phyloP scores from a whole-genome alignment of 768 basidiomycete species.

The Russula lepida region DNA sequence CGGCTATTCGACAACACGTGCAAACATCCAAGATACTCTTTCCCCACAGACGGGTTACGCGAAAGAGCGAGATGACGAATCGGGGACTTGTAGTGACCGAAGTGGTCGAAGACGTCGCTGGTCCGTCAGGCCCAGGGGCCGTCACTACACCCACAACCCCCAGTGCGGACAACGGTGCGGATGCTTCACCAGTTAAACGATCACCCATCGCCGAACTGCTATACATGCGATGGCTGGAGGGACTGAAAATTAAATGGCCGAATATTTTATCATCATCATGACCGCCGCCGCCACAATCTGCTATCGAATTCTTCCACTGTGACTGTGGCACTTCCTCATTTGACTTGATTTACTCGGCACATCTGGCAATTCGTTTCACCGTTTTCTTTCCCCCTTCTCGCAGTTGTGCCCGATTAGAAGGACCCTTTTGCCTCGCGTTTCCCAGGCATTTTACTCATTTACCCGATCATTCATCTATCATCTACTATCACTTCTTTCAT shows the following conservation, averaged over 20 bases:
- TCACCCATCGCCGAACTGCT: conserved; percentile 92
- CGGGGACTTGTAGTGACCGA: conserved; percentile 80
- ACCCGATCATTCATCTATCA: background rate
- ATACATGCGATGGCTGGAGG: conserved; percentile 97
- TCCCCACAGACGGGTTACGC: conserved; percentile 69
- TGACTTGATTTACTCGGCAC: too few relatives aligned
- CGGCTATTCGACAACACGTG: conserved; percentile 72
- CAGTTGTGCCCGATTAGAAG: background rate
- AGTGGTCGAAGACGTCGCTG: conserved; percentile 50
- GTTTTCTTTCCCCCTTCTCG: background rate
- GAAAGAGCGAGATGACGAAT: conserved; percentile 79
- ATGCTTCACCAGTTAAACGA: conserved; percentile 38
- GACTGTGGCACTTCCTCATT: background rate
- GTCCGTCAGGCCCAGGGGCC: background rate
- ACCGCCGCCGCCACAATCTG: background rate
- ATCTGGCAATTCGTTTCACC: too few relatives aligned
- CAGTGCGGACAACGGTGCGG: conserved; percentile 25
- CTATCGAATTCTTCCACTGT: background rate
- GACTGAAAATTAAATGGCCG: conserved; percentile 86
- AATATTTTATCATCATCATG: conserved; percentile 41
- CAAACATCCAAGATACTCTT: conserved; percentile 74
- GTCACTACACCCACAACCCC: conserved; percentile 32
- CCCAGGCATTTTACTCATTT: background rate
- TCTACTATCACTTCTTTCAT: too few relatives aligned
- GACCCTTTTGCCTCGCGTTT: background rate